A percentile compares a stretch with the other conserved stretches of the same genome.
Evolutionary conservation across 2,329 filamentous ascomycete genomes (phyloP).

Genomic region (Coniosporium uncinatum): DNA sequence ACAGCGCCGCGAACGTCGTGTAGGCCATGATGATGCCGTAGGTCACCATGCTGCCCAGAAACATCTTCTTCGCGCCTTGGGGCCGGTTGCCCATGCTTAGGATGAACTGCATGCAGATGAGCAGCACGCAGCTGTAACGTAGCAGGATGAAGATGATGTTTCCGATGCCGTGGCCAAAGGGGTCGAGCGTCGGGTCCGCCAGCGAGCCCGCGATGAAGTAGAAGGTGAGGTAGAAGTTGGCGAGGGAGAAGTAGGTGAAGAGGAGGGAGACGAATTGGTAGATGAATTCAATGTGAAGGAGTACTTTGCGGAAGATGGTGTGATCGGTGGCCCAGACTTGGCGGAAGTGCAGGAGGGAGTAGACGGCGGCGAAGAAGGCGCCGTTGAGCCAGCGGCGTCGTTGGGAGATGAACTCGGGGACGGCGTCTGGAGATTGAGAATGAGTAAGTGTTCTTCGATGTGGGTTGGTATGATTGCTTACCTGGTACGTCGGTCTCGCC

Average conservation of each 20-base stretch:
- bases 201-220: conserved; percentile 96
- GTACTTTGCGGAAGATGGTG: conserved; percentile 78
- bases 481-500: conserved; percentile 98
- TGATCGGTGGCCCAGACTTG: conserved; percentile 95
- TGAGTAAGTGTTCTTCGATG: neutral
- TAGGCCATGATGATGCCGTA: conserved; percentile 95
- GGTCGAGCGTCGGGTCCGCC: conserved; percentile 72
- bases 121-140: conserved; percentile 77
- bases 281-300: conserved; percentile 91
- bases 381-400: conserved; percentile 96
- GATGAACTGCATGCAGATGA: conserved; percentile 95
- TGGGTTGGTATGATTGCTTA: conserved; percentile 39
- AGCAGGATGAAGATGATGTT: conserved; percentile 82
- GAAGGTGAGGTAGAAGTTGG: conserved; percentile 99
- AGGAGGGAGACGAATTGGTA: conserved; percentile 91
- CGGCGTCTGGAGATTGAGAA: conserved; percentile 59
- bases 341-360: conserved; percentile 90
- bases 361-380: conserved; percentile 97
- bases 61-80: conserved; percentile 90
- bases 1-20: conserved; percentile 84
- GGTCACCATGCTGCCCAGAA: conserved; percentile 81
- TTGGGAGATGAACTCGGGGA: conserved; percentile 97
- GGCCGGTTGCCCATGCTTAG: conserved; percentile 93
- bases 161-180: conserved; percentile 85
- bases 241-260: conserved; percentile 97